Evolutionary conservation across 1,284 basidiomycete genomes (phyloP).

Genomic region (Pulveroboletus sp.): DNA sequence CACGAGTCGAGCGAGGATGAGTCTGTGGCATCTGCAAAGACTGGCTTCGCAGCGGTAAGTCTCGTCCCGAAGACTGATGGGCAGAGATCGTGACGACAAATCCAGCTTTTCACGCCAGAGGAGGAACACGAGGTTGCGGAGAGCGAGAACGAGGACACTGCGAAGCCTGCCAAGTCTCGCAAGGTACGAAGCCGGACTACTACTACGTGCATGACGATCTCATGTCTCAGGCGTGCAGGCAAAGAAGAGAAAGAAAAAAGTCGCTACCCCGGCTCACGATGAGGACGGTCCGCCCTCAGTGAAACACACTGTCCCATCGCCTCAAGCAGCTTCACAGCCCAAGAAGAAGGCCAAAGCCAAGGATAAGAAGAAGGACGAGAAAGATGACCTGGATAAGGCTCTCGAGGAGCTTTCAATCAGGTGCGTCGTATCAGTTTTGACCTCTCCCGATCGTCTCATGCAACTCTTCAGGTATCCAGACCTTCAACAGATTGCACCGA

Average conservation of each 20-base stretch:
- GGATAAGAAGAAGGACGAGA: slow-evolving; percentile 59
- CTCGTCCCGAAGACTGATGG: background rate
- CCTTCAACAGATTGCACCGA: slow-evolving; percentile 43
- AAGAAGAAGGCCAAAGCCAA: slow-evolving; percentile 64
- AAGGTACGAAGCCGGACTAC: slow-evolving; percentile 39
- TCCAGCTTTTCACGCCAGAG: slow-evolving; percentile 38
- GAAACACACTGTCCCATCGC: slow-evolving; percentile 7
- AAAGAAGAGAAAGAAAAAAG: slow-evolving; percentile 60
- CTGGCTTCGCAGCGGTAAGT: slow-evolving; percentile 63
- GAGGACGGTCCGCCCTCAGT: slow-evolving; percentile 13
- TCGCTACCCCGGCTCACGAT: slow-evolving; percentile 11
- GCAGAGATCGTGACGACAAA: slow-evolving; percentile 19
- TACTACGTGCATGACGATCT: background rate
- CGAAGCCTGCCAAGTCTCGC: slow-evolving; percentile 42
- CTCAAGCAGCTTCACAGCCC: slow-evolving; percentile 4
- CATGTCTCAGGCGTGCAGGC: slow-evolving; percentile 23
- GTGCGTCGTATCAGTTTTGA: slow-evolving; percentile 41
- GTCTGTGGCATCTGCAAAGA: slow-evolving; percentile 22
- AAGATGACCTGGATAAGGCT: slow-evolving; percentile 81
- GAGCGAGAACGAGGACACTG: slow-evolving; percentile 27
- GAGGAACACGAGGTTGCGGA: slow-evolving; percentile 43
- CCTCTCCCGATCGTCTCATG: slow-evolving; percentile 4
- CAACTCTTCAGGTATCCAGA: slow-evolving; percentile 50
- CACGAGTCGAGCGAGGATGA: slow-evolving; percentile 36
- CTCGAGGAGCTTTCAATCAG: slow-evolving; percentile 80